Evolutionary conservation across 2,329 filamentous ascomycete species (phyloP), one percentile per base, ranked within the genome.

Genomic region (Waltergamsia citrina): DNA sequence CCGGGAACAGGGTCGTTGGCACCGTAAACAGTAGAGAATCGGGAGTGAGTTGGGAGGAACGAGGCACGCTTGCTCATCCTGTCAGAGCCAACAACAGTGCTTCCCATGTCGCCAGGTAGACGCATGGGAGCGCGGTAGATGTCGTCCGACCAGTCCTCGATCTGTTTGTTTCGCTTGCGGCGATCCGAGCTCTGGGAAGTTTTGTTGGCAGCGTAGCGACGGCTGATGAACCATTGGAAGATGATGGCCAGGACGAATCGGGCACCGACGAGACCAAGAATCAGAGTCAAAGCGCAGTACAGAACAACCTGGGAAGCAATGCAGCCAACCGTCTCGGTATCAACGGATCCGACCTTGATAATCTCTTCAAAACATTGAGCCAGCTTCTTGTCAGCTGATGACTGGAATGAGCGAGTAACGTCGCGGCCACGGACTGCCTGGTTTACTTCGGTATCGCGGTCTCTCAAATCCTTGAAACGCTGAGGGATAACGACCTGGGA

Each of bases 261-360:
- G 41, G 82, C 74, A 12, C 74, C 52, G 5, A 98, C 93, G 33
- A 98, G 86, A 5, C 86, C 78, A 39, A 98, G 62, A 60, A 98
- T 98, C 57, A 98, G 85, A 35, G 82, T 78, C 42, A 98, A 67
- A 4, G 90, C 93, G 34, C 94, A 80, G 52, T 98, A 98, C 28
- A 98, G 78, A 4, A 98, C 92, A 18, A 98, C 88, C 61, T 94
- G 84, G 43, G 90, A 94, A 3, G 92, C 92, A 54, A 98, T 98
- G 62, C 92, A 98, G 12, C 92, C 92, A 32, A 98, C 84, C 6
- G 85, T 94, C 48, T 94, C 88, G 0, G 92, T 96, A 50, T 98
- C 93, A 39, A 98, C 82, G 10, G 83, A 88, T 38, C 92, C 92
- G 33, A 98, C 92, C 57, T 90, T 94, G 71, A 94, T 86, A 43